Conservation (phyloP, 1,139 yeast genomes). For the Blastobotrys raffinosifermentans region DNA sequence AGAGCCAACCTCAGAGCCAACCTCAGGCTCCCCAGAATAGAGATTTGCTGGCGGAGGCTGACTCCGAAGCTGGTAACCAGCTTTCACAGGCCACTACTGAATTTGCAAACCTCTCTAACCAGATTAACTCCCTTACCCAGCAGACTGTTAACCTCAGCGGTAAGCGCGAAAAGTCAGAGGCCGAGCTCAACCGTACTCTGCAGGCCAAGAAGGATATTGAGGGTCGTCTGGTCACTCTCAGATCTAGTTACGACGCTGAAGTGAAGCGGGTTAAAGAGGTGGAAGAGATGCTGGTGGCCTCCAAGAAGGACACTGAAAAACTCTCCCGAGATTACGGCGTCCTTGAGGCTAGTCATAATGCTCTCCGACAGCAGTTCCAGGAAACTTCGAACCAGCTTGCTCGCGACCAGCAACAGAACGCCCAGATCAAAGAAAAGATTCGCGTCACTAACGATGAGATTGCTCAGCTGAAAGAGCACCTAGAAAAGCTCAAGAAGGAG, state of each 20-base stretch:
- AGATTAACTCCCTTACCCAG: conserved; percentile 66
- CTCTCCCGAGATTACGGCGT: conserved; percentile 71
- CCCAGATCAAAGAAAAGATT: conserved; percentile 56
- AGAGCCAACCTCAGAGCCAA: conserved; percentile 9
- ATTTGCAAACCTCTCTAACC: conserved; percentile 80
- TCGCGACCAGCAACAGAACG: conserved; percentile 60
- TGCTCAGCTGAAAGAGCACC: conserved; percentile 50
- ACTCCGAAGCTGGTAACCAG: conserved; percentile 54
- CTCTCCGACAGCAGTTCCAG: conserved; percentile 62
- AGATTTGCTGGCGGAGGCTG: conserved; percentile 52
- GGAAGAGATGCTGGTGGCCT: conserved; percentile 50
- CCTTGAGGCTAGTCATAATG: conserved; percentile 75
- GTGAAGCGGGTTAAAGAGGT: conserved; percentile 58
- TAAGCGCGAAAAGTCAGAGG: conserved; percentile 68
- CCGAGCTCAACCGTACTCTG: conserved; percentile 62
- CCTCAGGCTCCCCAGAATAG: conserved; percentile 29
- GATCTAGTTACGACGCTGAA: conserved; percentile 72
- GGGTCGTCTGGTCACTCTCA: conserved; percentile 56
- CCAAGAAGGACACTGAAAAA: conserved; percentile 65
- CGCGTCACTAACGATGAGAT: conserved; percentile 63
- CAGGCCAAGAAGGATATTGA: conserved; percentile 67
- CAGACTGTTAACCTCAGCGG: conserved; percentile 70
- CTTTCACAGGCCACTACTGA: conserved; percentile 78
- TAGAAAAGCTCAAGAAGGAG: conserved; percentile 47
- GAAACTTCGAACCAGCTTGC: conserved; percentile 56